A percentile compares a stretch with the other conserved stretches of the same genome.
Evolutionary conservation across 257 asterid species (phyloP).

Genomic region (Penstemon barbatus): DNA sequence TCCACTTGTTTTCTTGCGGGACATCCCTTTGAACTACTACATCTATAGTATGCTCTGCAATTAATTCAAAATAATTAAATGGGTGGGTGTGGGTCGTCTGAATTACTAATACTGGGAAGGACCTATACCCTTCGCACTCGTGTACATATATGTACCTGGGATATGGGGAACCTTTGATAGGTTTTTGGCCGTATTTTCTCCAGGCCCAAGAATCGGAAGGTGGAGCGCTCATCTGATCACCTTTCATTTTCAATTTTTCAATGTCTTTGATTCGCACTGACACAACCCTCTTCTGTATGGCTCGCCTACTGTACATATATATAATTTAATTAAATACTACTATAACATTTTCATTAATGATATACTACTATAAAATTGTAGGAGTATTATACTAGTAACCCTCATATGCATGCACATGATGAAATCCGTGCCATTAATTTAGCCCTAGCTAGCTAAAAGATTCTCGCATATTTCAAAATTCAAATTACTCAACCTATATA

Average conservation of each 20-base stretch:
- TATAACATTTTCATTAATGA: too few relatives aligned
- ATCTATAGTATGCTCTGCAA: conserved; percentile 83
- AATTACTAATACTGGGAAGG: too few relatives aligned
- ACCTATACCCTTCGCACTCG: too few relatives aligned
- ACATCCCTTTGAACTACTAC: conserved; percentile 96
- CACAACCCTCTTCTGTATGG: conserved; percentile 69
- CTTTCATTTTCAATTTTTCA: conserved; percentile 69
- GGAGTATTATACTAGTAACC: background rate
- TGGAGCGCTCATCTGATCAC: conserved; percentile 78
- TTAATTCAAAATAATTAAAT: background rate
- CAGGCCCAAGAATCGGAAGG: conserved; percentile 99
- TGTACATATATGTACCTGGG: conserved; percentile 57
- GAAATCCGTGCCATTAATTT: background rate
- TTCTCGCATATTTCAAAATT: too few relatives aligned
- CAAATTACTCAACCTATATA: too few relatives aligned
- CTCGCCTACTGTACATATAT: conserved; percentile 53
- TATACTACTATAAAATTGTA: too few relatives aligned
- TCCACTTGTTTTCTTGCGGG: conserved; percentile 98
- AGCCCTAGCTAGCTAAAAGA: too few relatives aligned
- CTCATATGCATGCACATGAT: conserved; percentile 38
- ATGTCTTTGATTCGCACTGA: conserved; percentile 72
- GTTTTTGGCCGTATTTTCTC: conserved; percentile 96
- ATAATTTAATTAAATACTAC: background rate
- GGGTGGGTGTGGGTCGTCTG: too few relatives aligned
- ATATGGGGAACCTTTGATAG: conserved; percentile 94